Base-by-base conservation (phyloP, 768 basidiomycete species). In the Panaeolus cyanescens region DNA sequence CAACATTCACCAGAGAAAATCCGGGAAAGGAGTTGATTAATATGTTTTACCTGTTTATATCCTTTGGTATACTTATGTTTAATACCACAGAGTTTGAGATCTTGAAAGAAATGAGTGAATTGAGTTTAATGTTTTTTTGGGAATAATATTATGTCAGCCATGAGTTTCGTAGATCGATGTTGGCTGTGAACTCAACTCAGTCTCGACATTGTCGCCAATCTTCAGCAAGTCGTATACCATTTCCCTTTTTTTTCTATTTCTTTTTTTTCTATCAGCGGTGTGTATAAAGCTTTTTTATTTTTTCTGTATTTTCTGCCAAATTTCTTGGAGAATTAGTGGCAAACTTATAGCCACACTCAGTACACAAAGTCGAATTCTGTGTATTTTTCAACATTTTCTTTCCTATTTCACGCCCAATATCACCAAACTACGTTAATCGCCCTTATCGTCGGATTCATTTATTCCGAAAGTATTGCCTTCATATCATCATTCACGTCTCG, bases 381-480 rank as follows among this genome's bases (percentile, higher is more conserved):
- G 63, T 58, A 60, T 59, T 31, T 57, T 56, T 60, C 63, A 31
- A 39, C 56, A 59, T 60, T 59, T 64, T 64, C 36, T n/a, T n/a
- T n/a, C 56, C 53, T 66, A 66, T 61, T 68, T 68, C 65, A 64
- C 37, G 53, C 20, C 56, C 31, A 37, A 59, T 40, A 54, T 60
- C 55, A 34, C 56, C 67, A 63, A 59, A 40, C 65, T 63, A 63
- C 67, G 58, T 64, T 64, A 66, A 66, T 65, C 65, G 65, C 67
- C 65, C 58, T 62, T 50, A 56, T 42, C 59, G 50, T 62, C 39
- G 45, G 58, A 39, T 55, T 59, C 54, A 59, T 40, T 32, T 40
- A 28, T 53, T 32, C 33, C n/a, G 15, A 50, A 32, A 20, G n/a
- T n/a, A 53, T 34, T 34, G 32, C 42, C 22, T n/a, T 25, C 42